Base-by-base conservation (phyloP, 176 grass and related monocot genomes). In the maize (Zea mays) region DNA sequence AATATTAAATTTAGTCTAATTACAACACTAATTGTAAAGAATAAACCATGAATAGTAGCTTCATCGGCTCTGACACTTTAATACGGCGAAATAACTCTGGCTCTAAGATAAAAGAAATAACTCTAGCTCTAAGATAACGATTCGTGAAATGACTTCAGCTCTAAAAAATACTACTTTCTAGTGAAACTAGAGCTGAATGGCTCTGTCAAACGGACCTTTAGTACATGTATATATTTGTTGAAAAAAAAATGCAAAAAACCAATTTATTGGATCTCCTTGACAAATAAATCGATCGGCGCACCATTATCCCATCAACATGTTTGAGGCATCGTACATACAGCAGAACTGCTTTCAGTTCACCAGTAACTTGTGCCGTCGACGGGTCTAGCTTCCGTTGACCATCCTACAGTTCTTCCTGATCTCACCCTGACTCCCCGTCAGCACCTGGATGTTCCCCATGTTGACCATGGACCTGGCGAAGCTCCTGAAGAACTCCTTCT, bases 401-500 rank as follows among this genome's bases (percentile, higher is more conserved):
- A 46, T 66, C 5, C 86, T 81, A 63, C 94, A 97, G 64, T 84
- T 85, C 20, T 17, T 88, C 63, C 94, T 84, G 10, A 97, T 46
- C 88, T 97, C 91, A 0, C 94, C 94, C 38, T 77, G 39, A 3
- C 13, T 80, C 13, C 91, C 91, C 33, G 88, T 93, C 10, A 97
- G 56, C 48, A 82, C 61, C 35, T 70, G 47, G 65, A 91, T 89
- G 62, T 90, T 97, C 19, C 94, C 91, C 94, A 98, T 98, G 11
- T 72, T 89, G 85, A 94, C 66, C 92, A 95, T 98, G 5, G 89
- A 88, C 48, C 13, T 55, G 1, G 82, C 83, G 44, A 98, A 98
- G 67, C 71, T 92, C 36, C 19, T 68, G 79, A 98, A 98, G 80
- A 98, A 95, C 14, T 59, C 67, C 70, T 67, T 68, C 87, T 98